Conservation (phyloP, 2,329 filamentous ascomycete genomes). For the Colletotrichum sp. region DNA sequence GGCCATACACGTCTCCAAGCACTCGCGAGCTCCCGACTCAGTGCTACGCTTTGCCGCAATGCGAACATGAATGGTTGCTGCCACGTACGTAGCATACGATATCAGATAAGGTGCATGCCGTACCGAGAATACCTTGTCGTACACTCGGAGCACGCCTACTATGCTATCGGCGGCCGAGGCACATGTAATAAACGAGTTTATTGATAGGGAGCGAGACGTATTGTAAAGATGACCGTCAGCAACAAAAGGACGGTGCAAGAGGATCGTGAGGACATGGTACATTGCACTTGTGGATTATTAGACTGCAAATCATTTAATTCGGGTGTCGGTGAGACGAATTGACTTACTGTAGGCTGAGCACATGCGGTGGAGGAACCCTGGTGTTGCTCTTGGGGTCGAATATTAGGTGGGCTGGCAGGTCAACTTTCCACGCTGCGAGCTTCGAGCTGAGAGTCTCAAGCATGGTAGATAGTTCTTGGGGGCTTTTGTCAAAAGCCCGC, state of each 20-base stretch:
- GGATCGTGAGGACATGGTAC: conserved; percentile 55
- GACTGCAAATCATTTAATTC: accelerated
- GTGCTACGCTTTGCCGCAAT: conserved; percentile 50
- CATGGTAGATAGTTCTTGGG: conserved; percentile 38
- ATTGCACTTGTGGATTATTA: conserved; percentile 37
- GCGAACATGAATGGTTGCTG: conserved; percentile 56
- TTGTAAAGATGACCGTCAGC: conserved; percentile 52
- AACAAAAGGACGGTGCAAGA: conserved; percentile 59
- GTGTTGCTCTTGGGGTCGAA: conserved; percentile 34
- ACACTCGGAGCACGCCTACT: conserved; percentile 45
- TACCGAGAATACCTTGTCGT: conserved; percentile 49
- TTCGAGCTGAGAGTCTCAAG: conserved; percentile 42
- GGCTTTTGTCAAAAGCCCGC: conserved; percentile 37
- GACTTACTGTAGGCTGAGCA: conserved; percentile 45
- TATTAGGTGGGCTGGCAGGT: conserved; percentile 45
- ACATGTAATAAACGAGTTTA: conserved; percentile 49
- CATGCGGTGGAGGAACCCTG: conserved; percentile 45
- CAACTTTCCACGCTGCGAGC: conserved; percentile 44
- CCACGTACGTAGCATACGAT: conserved; percentile 60
- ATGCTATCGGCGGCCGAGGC: conserved; percentile 50
- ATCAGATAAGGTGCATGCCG: conserved; percentile 55
- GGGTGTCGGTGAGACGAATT: accelerated
- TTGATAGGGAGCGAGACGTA: conserved; percentile 42
- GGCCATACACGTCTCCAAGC: conserved; percentile 47
- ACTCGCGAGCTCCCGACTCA: conserved; percentile 41